Conservation (phyloP, 1,139 yeast genomes). For the Lodderomyces margitis region DNA sequence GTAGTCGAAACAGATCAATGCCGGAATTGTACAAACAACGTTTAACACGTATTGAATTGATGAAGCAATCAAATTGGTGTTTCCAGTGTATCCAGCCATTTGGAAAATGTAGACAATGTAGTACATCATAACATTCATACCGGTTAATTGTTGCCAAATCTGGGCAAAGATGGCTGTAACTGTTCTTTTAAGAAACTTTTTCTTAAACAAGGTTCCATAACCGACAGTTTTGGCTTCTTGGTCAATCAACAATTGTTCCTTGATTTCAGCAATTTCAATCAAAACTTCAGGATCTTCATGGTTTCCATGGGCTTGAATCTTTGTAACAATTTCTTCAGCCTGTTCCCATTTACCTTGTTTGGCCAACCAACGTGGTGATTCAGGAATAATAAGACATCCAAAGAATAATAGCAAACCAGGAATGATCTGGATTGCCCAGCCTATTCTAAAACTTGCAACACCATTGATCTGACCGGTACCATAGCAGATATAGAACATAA, state of each 20-base stretch:
- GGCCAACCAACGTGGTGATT: slow-evolving; percentile 75
- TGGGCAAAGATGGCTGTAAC: slow-evolving; percentile 54
- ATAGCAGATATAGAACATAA: slow-evolving; percentile 59
- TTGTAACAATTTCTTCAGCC: slow-evolving; percentile 51
- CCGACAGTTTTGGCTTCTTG: slow-evolving; percentile 34
- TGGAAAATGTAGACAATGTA: slow-evolving; percentile 60
- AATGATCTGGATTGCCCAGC: slow-evolving; percentile 66
- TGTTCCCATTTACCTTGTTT: slow-evolving; percentile 65
- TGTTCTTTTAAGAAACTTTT: slow-evolving; percentile 47
- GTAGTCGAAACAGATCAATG: slow-evolving; percentile 33
- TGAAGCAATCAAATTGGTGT: slow-evolving; percentile 44
- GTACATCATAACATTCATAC: slow-evolving; percentile 68
- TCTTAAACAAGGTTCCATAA: slow-evolving; percentile 47
- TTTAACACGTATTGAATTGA: slow-evolving; percentile 53
- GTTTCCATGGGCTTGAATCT: slow-evolving; percentile 55
- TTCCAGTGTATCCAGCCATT: slow-evolving; percentile 51
- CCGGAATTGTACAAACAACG: slow-evolving; percentile 46
- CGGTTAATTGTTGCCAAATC: slow-evolving; percentile 62
- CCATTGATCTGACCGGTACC: slow-evolving; percentile 53
- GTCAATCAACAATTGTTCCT: slow-evolving; percentile 44
- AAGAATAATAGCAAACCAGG: slow-evolving; percentile 55
- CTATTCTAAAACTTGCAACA: slow-evolving; percentile 58
- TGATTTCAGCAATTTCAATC: slow-evolving; percentile 59
- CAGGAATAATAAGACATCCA: slow-evolving; percentile 57
- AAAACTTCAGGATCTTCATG: slow-evolving; percentile 51